These are phyloP conservation scores for Panus rudis DNA, from an alignment of 768 basidiomycete genomes.

Conservation along the genomic window DNA sequence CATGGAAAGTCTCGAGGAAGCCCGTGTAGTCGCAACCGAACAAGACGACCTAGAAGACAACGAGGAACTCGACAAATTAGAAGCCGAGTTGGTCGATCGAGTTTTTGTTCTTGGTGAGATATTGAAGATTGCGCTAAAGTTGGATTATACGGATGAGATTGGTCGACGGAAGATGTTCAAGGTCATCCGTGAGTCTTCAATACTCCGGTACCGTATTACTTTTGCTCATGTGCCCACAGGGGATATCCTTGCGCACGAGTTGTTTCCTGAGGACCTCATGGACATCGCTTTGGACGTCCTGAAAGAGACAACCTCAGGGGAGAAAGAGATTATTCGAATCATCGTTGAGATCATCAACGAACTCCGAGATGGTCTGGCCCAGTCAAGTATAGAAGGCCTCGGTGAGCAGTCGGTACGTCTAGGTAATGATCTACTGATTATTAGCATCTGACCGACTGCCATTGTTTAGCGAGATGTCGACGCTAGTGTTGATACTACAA, in stretches of 20 bases:
- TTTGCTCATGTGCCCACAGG: conserved; percentile 20
- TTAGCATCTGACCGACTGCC: neutral
- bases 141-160: conserved; percentile 48
- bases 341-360: conserved; percentile 45
- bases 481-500: neutral
- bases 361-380: conserved; percentile 28
- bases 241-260: conserved; percentile 40
- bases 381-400: conserved; percentile 9
- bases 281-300: conserved; percentile 42
- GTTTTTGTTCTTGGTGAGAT: conserved; percentile 40
- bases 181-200: conserved; percentile 33
- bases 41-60: conserved; percentile 15
- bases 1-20: conserved; percentile 25
- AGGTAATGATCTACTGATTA: no score
- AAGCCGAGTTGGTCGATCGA: conserved; percentile 15
- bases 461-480: neutral
- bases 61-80: conserved; percentile 14
- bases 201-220: neutral
- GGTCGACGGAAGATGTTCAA: conserved; percentile 45
- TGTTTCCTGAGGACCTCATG: conserved; percentile 36
- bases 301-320: conserved; percentile 34
- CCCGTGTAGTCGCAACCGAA: conserved; percentile 1
- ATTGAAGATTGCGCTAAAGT: conserved; percentile 34
- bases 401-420: no score
- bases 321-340: conserved; percentile 42